Percentiles rank a stretch among this genome's conserved stretches.
phyloP scores from a whole-genome alignment of 148 eudicot species.

The Camellia sinensis region DNA sequence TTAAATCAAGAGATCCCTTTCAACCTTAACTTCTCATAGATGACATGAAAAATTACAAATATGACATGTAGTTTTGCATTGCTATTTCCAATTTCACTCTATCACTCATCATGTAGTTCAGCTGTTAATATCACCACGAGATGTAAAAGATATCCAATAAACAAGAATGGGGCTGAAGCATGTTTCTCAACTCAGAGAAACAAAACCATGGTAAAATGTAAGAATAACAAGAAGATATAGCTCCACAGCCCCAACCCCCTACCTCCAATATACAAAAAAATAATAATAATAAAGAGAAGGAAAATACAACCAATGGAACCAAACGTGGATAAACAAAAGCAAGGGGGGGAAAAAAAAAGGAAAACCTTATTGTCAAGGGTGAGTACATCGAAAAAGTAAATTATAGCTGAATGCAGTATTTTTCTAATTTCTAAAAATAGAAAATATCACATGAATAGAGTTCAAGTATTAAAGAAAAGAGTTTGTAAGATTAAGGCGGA shows the following conservation, averaged over 20 bases:
- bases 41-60: not conserved
- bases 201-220: not conserved
- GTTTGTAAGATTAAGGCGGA: too few species aligned
- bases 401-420: too few species aligned
- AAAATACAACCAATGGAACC: not conserved
- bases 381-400: not conserved
- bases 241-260: too few species aligned
- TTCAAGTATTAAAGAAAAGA: too few species aligned
- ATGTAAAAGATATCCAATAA: not conserved
- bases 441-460: not conserved
- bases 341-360: too few species aligned
- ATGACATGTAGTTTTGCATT: not conserved
- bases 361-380: not conserved
- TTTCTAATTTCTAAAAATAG: not conserved
- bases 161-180: not conserved
- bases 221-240: too few species aligned
- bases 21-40: not conserved
- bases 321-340: not conserved
- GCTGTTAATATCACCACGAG: not conserved
- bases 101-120: not conserved
- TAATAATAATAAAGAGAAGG: not conserved
- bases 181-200: not conserved
- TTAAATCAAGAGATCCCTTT: not conserved
- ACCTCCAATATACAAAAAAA: too few species aligned
- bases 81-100: not conserved